Conservation (phyloP, 345 rosid genomes). For the Eutrema yunnanense region DNA sequence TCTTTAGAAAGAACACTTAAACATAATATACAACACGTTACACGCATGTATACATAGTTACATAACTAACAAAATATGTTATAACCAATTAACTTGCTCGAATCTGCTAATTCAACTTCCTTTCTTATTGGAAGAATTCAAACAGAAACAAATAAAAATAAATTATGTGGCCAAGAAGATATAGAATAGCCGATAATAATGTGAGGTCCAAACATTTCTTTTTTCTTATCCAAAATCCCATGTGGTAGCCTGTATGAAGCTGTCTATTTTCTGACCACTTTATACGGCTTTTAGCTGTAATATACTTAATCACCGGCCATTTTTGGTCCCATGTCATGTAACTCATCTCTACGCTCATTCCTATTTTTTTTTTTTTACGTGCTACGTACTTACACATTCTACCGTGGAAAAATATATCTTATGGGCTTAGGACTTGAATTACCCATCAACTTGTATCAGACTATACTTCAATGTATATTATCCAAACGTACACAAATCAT, state of each 20-base stretch:
- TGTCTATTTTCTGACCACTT: constrained; percentile 14
- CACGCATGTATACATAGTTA: background rate
- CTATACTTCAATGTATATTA: background rate
- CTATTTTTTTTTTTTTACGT: background rate
- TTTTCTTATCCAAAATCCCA: background rate
- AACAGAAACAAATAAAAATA: background rate
- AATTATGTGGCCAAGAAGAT: constrained; percentile 9
- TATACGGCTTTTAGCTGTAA: constrained; percentile 2
- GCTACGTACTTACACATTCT: background rate
- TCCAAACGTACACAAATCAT: background rate
- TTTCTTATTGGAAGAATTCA: background rate
- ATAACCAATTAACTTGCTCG: background rate
- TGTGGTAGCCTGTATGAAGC: constrained; percentile 25
- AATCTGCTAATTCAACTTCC: constrained; percentile 7
- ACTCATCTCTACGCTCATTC: constrained; percentile 7
- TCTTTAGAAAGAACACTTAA: background rate
- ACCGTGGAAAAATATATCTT: constrained; percentile 6
- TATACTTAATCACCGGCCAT: background rate
- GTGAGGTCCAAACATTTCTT: background rate
- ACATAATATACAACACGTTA: background rate
- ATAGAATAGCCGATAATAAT: constrained; percentile 13
- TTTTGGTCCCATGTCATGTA: constrained; percentile 15
- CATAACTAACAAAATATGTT: background rate
- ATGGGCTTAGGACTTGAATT: constrained; percentile 13
- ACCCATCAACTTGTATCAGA: constrained; percentile 19